Base-by-base conservation (phyloP, 306 rosid genomes). In the Lotus japonicus region DNA sequence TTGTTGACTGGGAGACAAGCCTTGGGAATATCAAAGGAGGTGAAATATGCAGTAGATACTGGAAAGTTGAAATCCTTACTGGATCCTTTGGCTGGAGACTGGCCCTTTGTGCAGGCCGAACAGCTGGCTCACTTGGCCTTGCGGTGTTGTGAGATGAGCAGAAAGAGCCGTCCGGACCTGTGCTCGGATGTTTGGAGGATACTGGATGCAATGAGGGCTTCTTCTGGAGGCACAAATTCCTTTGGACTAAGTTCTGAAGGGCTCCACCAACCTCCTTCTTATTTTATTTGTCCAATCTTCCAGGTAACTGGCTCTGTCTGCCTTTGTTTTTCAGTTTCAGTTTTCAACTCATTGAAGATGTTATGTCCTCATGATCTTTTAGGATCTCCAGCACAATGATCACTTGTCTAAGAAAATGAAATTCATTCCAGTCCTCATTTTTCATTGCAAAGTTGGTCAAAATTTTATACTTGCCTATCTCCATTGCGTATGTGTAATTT, bases 81-180 rank as follows among this genome's bases (percentile, higher is more conserved):
- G 79, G 99, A 94, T 81, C 91, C 97, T 64, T 88, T 88, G 84
- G 99, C 96, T 19, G 99, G 99, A 61, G 97, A 87, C 64, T 90
- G 99, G 99, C 97, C 97, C 42, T 86, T 88, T 60, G 96, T 84
- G 73, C 92, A 82, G 79, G 99, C 97, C 4, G 88, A 88, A 62
- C 92, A 86, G 79, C 80, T 90, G 79, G 77, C 91, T 76, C 82
- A 64, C 68, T 51, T 94, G 82, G 99, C 97, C 14, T 46, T 94
- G 60, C 80, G 97, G 80, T 94, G 99, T 59, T 87, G 95, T 28
- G 96, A 90, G 81, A 71, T 84, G 78, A 84, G 52, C 41, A 73
- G 92, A 14, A 84, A 76, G 80, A 78, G 41, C 53, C 82, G 99
- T 14, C 92, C 97, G 0, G 95, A 94, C 70, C 92, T 94, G 57